These are phyloP conservation scores for Bipolaris cookei DNA, from an alignment of 2,329 filamentous ascomycete genomes.

Conservation along the genomic window DNA sequence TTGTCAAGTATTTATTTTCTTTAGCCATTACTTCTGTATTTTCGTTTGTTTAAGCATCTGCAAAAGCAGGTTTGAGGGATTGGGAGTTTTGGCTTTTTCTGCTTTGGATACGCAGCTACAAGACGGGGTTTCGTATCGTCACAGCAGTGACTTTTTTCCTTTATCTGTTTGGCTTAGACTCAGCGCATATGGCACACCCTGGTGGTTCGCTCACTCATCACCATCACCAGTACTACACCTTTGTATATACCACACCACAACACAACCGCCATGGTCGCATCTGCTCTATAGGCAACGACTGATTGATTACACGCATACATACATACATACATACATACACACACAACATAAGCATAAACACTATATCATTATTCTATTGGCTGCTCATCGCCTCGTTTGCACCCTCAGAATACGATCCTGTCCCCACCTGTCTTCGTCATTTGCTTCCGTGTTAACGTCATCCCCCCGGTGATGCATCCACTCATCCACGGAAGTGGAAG, in stretches of 20 bases:
- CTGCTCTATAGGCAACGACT: neutral
- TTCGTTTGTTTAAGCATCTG: neutral
- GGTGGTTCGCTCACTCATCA: conserved; percentile 9
- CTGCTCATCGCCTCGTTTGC: neutral
- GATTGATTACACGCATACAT: conserved; percentile 9
- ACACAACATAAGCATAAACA: neutral
- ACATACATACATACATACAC: neutral
- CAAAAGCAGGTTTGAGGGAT: neutral
- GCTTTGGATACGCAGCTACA: conserved; percentile 1
- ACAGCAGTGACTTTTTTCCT: neutral
- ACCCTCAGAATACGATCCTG: neutral
- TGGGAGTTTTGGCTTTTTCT: conserved; percentile 3
- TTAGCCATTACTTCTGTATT: neutral
- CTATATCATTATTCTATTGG: neutral
- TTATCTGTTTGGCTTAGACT: neutral
- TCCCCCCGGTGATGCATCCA: neutral
- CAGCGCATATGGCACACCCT: conserved; percentile 7
- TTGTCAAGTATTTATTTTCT: conserved; percentile 3
- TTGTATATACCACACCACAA: conserved; percentile 12
- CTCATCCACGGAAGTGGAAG: neutral
- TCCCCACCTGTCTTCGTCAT: neutral
- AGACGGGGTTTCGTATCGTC: neutral
- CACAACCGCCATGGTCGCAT: neutral
- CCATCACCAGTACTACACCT: neutral
- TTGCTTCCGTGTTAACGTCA: conserved; percentile 1